Base-by-base conservation (phyloP, 768 basidiomycete genomes). In the Termitomyces titanicus region DNA sequence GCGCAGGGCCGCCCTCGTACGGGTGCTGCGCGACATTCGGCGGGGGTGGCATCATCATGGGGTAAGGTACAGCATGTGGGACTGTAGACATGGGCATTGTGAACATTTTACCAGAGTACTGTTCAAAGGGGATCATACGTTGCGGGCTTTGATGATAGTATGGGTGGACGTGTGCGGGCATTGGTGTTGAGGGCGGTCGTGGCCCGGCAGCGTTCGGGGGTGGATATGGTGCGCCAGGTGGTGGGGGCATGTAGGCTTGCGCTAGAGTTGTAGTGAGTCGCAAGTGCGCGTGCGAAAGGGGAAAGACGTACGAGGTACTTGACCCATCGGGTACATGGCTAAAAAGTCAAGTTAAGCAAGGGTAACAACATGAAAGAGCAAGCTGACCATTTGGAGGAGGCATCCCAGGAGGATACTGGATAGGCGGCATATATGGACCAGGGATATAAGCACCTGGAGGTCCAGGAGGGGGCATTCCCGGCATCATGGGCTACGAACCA, bases 141-240 rank as follows among this genome's bases (percentile, higher is more conserved):
- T 94, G 92, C 55, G 92, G 92, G 67, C 90, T 92, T 66, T 92
- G 92, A 65, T 92, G 89, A 66, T 93, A 93, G 70, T 92, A 92
- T 69, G 88, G 81, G 63, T 92, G 90, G 25, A 92, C 87, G 66
- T 92, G 91, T 39, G 87, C 79, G 13, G 89, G 92, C 59, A 93
- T 90, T 2, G 92, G 92, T 9, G 91, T 92, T 9, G 92, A 89
- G n/a, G 92, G 92, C 24, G 88, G 91, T 58, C 91, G 82, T 17
- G 86, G 89, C 37, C 81, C 89, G 31, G 82, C 82, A 44, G 88
- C 88, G 62, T 89, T 91, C 22, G 91, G 88, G 47, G 86, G 87
- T 3, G 85, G 88, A 62, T 89, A 91, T 56, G 85, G 77, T 51
- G 50, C 39, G 7, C 88, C 87, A 49, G 87, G 89, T n/a, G 77